Evolutionary conservation across 1,284 basidiomycete genomes (phyloP).

Genomic region (Mycena sp.): DNA sequence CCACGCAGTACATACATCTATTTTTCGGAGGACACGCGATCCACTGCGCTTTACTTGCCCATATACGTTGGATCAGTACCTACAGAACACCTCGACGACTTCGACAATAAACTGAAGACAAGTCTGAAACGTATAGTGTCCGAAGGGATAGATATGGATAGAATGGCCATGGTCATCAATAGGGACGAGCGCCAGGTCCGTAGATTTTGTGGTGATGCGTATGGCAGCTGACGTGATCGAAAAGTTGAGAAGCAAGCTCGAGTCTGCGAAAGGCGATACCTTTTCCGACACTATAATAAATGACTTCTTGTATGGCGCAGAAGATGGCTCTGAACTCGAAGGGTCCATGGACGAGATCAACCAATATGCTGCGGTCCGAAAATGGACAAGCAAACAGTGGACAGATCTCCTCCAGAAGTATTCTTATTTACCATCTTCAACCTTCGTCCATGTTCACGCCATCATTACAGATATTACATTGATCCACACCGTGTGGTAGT

Average conservation of each 20-base stretch:
- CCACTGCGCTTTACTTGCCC: constrained; percentile 78
- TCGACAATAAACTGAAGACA: constrained; percentile 75
- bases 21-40: constrained; percentile 83
- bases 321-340: constrained; percentile 85
- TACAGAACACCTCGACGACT: constrained; percentile 76
- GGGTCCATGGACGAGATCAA: constrained; percentile 83
- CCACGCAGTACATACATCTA: constrained; percentile 80
- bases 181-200: constrained; percentile 87
- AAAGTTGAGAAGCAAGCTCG: constrained; percentile 79
- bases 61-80: constrained; percentile 90
- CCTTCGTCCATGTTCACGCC: background rate
- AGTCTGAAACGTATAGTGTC: constrained; percentile 79
- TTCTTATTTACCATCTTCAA: constrained; percentile 31
- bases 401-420: constrained; percentile 81
- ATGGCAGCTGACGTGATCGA: background rate
- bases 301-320: constrained; percentile 91
- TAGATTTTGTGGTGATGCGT: constrained; percentile 1
- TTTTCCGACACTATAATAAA: constrained; percentile 80
- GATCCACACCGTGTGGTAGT: constrained; percentile 78
- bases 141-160: constrained; percentile 90
- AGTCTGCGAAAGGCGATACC: constrained; percentile 80
- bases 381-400: constrained; percentile 87
- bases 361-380: constrained; percentile 72
- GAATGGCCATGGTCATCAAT: constrained; percentile 90
- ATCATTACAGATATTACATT: constrained; percentile 74